A percentile compares a stretch with the other conserved stretches of the same genome.
These are phyloP conservation scores for Suaeda aralocaspica DNA, from an alignment of 148 eudicot genomes.

Conservation along the genomic window DNA sequence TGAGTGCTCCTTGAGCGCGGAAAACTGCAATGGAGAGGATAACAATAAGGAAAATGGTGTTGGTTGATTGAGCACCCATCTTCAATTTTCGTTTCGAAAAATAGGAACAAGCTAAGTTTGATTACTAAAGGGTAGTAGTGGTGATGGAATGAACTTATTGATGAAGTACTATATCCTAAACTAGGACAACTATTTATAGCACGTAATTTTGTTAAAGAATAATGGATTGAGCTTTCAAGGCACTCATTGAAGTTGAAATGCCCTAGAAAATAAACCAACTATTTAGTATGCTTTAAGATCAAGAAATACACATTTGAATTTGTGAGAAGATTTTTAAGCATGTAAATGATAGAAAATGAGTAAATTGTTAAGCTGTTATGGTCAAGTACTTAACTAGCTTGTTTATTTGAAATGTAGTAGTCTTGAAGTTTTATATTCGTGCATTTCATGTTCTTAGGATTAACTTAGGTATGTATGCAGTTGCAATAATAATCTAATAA, in stretches of 20 bases:
- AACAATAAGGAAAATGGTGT: background rate
- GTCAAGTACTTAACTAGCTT: too few species aligned
- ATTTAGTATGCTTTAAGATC: conserved; percentile 33
- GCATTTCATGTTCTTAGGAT: too few species aligned
- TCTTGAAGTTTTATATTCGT: too few species aligned
- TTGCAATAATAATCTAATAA: too few species aligned
- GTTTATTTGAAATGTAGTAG: too few species aligned
- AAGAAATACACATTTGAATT: conserved; percentile 13
- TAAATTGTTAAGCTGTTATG: too few species aligned
- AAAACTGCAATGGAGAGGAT: conserved; percentile 14
- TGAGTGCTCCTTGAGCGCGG: conserved; percentile 32
- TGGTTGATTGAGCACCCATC: conserved; percentile 20
- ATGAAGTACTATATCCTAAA: conserved; percentile 8
- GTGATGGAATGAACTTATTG: conserved; percentile 13
- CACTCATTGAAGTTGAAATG: conserved; percentile 25
- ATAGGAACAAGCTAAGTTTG: too few species aligned
- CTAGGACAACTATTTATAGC: conserved; percentile 24
- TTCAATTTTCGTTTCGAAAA: too few species aligned
- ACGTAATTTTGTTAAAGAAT: too few species aligned
- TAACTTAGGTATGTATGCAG: too few species aligned
- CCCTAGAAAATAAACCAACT: conserved; percentile 11
- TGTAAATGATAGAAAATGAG: too few species aligned
- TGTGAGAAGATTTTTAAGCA: conserved; percentile 6
- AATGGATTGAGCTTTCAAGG: conserved; percentile 27
- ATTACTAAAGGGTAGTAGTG: background rate